Conservation (phyloP, 2,329 filamentous ascomycete species). For the Colletotrichum camelliae region DNA sequence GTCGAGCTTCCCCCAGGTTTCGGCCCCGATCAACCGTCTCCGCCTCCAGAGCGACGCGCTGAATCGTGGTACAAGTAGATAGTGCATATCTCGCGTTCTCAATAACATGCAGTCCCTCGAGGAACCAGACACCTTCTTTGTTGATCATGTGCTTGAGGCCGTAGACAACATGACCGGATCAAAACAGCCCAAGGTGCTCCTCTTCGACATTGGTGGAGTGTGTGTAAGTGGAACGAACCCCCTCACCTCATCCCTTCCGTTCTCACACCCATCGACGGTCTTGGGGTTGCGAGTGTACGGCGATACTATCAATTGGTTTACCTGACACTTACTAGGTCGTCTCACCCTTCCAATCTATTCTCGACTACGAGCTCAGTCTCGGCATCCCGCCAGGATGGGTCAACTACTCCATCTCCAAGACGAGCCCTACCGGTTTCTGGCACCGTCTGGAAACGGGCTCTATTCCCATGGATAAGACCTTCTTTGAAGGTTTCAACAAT, state of each 20-base stretch:
- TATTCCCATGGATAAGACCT: conserved; percentile 74
- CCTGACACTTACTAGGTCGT: conserved; percentile 64
- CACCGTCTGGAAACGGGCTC: conserved; percentile 86
- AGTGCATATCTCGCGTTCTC: not conserved
- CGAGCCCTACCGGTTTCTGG: conserved; percentile 83
- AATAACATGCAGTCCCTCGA: conserved; percentile 12
- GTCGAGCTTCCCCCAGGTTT: conserved; percentile 8
- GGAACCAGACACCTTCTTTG: conserved; percentile 19
- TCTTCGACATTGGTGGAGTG: conserved; percentile 97
- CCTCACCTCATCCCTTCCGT: not conserved
- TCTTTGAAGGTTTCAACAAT: conserved; percentile 76
- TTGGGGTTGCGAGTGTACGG: not conserved
- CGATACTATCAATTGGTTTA: not conserved
- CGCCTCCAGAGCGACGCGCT: conserved; percentile 2
- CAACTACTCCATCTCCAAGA: conserved; percentile 85
- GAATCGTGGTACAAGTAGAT: conserved; percentile 1
- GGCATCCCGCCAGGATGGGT: conserved; percentile 88
- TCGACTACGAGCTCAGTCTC: conserved; percentile 82
- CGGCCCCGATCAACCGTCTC: conserved; percentile 1
- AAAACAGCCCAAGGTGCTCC: conserved; percentile 71
- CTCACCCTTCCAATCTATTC: conserved; percentile 91
- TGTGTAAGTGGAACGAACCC: conserved; percentile 70
- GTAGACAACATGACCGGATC: conserved; percentile 45
- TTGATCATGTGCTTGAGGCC: conserved; percentile 33
- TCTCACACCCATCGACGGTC: not conserved